Evolutionary conservation across 176 grass and related monocot species (phyloP).

Genomic region (Oryza punctata): DNA sequence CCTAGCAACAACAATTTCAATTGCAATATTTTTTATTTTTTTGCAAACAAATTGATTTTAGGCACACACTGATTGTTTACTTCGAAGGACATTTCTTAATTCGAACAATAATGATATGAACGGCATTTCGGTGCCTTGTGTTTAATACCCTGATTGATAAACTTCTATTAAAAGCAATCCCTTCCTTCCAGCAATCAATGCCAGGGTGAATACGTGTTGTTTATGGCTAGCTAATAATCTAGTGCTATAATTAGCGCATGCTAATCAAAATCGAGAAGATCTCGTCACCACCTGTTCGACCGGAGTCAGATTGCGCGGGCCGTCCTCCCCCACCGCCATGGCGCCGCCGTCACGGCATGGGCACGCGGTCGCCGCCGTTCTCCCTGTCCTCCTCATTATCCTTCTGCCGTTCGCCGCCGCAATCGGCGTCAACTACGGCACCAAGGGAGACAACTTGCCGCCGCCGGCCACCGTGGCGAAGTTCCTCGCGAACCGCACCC

Average conservation of each 20-base stretch:
- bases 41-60: too few relatives aligned
- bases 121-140: neutral
- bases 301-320: neutral
- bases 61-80: too few relatives aligned
- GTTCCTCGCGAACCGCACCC: conserved; percentile 62
- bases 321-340: conserved; percentile 37
- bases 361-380: neutral
- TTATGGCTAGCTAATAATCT: neutral
- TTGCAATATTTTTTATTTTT: too few relatives aligned
- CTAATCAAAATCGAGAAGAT: neutral
- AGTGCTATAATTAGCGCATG: conserved; percentile 20
- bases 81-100: too few relatives aligned
- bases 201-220: neutral
- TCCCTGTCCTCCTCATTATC: conserved; percentile 14
- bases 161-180: neutral
- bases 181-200: neutral
- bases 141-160: neutral
- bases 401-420: conserved; percentile 8
- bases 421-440: conserved; percentile 93
- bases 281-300: conserved; percentile 19
- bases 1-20: too few relatives aligned
- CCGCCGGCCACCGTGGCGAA: conserved; percentile 53
- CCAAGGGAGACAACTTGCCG: conserved; percentile 72
- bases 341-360: conserved; percentile 16
- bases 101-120: neutral